Base-by-base conservation (phyloP, 331 rosid species). In the Pyrus hybrid region DNA sequence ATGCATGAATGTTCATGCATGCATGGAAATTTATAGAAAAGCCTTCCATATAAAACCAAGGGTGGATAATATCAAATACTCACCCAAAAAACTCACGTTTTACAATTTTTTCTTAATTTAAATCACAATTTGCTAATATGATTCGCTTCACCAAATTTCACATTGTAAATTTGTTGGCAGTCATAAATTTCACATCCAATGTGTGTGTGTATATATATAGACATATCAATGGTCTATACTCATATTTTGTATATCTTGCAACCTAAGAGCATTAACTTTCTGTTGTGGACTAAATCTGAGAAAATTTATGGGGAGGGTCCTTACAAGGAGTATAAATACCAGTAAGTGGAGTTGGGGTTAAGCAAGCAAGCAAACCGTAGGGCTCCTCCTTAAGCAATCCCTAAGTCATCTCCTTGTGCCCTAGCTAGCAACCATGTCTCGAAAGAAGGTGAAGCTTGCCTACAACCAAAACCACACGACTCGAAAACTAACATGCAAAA, bases 401-500 rank as follows among this genome's bases (percentile, higher is more conserved):
- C 60, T 41, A 12, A 3, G 14, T 5, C 47, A 16, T 18, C 3
- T 5, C 60, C 60, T 53, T 53, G 21, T 53, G 20, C 22, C 60
- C 60, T 18, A 17, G 60, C 21, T 18, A 16, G 60, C 60, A 6
- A 17, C 21, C 69, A 91, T 91, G 96, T 69, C 92, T 0, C 83
- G 92, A 47, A 85, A 78, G 77, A 90, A 82, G 77, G 93, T 82
- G 73, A 87, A 82, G n/a, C 85, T 87, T 8, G 80, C 81, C 1
- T 90, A 68, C 74, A 77, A 85, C 57, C 5, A 73, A 0, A 79
- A 82, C 20, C 84, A 71, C 35, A 18, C 88, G 1, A 79, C 91
- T 22, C 86, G 93, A 32, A 92, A 88, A 71, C 79, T 86, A 22
- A 86, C 90, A 0, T 88, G 65, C 68, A 88, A 79, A 83, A 88